phyloP scores from a whole-genome alignment of 2,329 filamentous ascomycete genomes.

The Alternaria arborescens region DNA sequence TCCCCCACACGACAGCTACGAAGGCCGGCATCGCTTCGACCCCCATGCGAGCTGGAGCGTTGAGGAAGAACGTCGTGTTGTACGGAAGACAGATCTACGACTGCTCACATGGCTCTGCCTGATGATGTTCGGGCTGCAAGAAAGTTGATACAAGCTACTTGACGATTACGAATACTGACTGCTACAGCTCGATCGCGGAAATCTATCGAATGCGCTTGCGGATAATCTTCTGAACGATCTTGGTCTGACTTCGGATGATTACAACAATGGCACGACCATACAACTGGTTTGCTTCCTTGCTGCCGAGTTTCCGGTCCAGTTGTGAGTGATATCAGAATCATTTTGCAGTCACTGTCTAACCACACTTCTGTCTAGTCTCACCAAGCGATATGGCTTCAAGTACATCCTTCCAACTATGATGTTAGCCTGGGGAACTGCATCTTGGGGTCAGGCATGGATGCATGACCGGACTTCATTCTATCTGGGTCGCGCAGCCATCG shows the following conservation, averaged over 20 bases:
- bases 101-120: constrained; percentile 40
- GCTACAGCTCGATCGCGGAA: constrained; percentile 59
- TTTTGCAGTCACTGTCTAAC: neutral
- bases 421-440: constrained; percentile 55
- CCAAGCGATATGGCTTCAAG: constrained; percentile 55
- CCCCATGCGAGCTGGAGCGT: constrained; percentile 63
- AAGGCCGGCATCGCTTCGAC: constrained; percentile 67
- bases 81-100: constrained; percentile 58
- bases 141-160: neutral
- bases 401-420: constrained; percentile 55
- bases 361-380: constrained; percentile 32
- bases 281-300: constrained; percentile 86
- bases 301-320: constrained; percentile 55
- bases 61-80: constrained; percentile 64
- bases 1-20: constrained; percentile 58
- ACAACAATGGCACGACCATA: constrained; percentile 54
- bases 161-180: neutral
- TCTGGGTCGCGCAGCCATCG: constrained; percentile 53
- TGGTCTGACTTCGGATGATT: constrained; percentile 42
- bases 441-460: constrained; percentile 74
- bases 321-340: constrained; percentile 22
- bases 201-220: constrained; percentile 48
- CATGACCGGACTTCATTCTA: constrained; percentile 55
- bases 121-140: constrained; percentile 55
- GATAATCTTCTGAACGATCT: constrained; percentile 44